These are phyloP conservation scores for Pythium utonaiense DNA, from an alignment of 352 stramenopile genomes.

Conservation along the genomic window DNA sequence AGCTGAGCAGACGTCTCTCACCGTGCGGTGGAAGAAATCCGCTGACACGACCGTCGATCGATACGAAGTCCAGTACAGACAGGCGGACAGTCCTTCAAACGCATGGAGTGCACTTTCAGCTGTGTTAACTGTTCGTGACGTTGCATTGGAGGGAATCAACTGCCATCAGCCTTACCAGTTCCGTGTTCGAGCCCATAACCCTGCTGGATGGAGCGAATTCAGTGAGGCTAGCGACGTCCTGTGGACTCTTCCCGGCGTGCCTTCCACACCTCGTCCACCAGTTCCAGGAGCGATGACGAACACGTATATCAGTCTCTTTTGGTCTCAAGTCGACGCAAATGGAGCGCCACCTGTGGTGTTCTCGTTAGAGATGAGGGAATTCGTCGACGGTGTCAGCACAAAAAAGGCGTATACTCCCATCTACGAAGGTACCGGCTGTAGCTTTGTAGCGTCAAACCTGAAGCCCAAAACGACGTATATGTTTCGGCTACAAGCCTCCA, in stretches of 20 bases:
- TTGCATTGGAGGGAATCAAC: constrained; percentile 35
- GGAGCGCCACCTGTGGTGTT: constrained; percentile 62
- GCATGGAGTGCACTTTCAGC: constrained; percentile 42
- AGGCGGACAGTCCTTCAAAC: constrained; percentile 43
- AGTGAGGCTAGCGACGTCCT: constrained; percentile 42
- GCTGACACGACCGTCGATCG: constrained; percentile 61
- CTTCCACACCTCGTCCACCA: constrained; percentile 38
- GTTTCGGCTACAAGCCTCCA: constrained; percentile 71
- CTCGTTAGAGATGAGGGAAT: constrained; percentile 51
- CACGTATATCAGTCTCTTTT: constrained; percentile 72
- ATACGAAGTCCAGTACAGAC: constrained; percentile 69
- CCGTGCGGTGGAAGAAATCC: constrained; percentile 57
- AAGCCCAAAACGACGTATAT: constrained; percentile 46
- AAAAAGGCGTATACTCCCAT: constrained; percentile 33
- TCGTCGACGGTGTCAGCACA: background rate
- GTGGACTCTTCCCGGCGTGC: constrained; percentile 55
- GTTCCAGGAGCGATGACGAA: constrained; percentile 57
- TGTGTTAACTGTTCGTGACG: constrained; percentile 34
- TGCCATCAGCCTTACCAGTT: constrained; percentile 61
- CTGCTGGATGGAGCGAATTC: constrained; percentile 65
- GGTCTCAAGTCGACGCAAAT: constrained; percentile 53
- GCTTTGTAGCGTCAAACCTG: constrained; percentile 53
- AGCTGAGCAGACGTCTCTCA: constrained; percentile 45
- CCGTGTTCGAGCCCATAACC: constrained; percentile 59
- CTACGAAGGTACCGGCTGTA: constrained; percentile 63